These are phyloP conservation scores for Spongispora temasekensis DNA, from an alignment of 1,284 basidiomycete genomes.

Conservation along the genomic window DNA sequence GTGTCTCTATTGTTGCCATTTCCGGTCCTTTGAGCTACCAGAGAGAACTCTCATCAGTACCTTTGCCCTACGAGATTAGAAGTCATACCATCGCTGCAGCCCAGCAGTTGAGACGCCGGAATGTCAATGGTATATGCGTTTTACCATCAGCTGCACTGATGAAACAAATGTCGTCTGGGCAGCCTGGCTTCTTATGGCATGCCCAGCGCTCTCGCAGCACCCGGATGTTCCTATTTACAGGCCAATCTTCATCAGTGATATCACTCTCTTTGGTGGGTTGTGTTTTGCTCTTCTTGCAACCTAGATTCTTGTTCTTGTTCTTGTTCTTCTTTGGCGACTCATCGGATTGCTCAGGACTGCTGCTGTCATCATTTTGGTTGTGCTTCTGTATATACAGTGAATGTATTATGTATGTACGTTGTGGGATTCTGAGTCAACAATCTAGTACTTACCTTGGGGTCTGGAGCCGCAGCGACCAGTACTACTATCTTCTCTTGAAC, in stretches of 20 bases:
- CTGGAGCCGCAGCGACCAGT: too few relatives aligned
- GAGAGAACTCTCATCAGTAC: too few relatives aligned
- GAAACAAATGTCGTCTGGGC: background rate
- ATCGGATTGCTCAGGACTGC: too few relatives aligned
- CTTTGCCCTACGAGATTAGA: too few relatives aligned
- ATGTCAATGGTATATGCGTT: too few relatives aligned
- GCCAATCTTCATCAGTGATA: background rate
- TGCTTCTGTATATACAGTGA: background rate
- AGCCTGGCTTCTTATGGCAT: background rate
- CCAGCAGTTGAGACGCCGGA: too few relatives aligned
- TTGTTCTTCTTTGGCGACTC: background rate
- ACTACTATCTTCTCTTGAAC: too few relatives aligned
- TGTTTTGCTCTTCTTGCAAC: background rate
- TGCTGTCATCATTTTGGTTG: background rate
- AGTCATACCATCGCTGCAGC: too few relatives aligned
- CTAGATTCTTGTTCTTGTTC: background rate
- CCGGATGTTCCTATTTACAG: background rate
- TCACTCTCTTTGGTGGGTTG: background rate
- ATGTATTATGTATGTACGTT: too few relatives aligned
- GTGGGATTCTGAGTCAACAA: background rate
- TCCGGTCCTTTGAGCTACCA: too few relatives aligned
- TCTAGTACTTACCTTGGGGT: background rate
- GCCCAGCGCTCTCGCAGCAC: background rate
- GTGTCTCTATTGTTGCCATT: too few relatives aligned
- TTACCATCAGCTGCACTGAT: background rate